phyloP scores from a whole-genome alignment of 2,329 filamentous ascomycete species.

The Microcera coccophila region DNA sequence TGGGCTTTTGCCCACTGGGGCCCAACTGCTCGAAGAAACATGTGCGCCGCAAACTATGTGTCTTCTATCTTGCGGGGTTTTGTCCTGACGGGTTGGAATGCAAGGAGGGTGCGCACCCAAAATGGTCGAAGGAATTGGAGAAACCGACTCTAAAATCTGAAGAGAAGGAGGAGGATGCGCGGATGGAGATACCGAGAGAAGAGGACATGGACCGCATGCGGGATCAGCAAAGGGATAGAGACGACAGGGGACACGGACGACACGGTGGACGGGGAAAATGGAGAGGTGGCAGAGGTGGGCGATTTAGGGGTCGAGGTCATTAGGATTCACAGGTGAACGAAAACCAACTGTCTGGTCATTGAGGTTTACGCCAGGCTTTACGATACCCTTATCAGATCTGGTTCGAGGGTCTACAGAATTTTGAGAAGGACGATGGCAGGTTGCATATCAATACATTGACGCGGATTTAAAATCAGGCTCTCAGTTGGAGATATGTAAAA shows the following conservation, averaged over 20 bases:
- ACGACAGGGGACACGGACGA: slow-evolving; percentile 32
- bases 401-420: too few species aligned
- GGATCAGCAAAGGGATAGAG: slow-evolving; percentile 34
- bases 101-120: slow-evolving; percentile 75
- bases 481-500: too few species aligned
- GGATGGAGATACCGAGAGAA: slow-evolving; percentile 32
- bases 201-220: slow-evolving; percentile 36
- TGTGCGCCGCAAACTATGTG: slow-evolving; percentile 74
- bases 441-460: too few species aligned
- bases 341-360: slow-evolving; percentile 1
- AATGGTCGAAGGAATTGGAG: slow-evolving; percentile 73
- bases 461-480: too few species aligned
- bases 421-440: slow-evolving; percentile 4
- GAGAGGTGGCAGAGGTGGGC: slow-evolving; percentile 32
- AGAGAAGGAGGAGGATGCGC: slow-evolving; percentile 52
- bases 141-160: slow-evolving; percentile 68
- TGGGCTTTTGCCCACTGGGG: slow-evolving; percentile 89
- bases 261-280: slow-evolving; percentile 37
- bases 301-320: slow-evolving; percentile 35
- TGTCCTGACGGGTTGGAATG: slow-evolving; percentile 79
- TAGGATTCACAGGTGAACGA: slow-evolving; percentile 11
- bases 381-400: slow-evolving; percentile 11
- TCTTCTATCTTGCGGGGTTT: slow-evolving; percentile 88
- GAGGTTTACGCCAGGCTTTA: slow-evolving; percentile 5
- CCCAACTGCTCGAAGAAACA: slow-evolving; percentile 86